Evolutionary conservation across 2,329 filamentous ascomycete species (phyloP).

Genomic region (Thelonectria blattea): DNA sequence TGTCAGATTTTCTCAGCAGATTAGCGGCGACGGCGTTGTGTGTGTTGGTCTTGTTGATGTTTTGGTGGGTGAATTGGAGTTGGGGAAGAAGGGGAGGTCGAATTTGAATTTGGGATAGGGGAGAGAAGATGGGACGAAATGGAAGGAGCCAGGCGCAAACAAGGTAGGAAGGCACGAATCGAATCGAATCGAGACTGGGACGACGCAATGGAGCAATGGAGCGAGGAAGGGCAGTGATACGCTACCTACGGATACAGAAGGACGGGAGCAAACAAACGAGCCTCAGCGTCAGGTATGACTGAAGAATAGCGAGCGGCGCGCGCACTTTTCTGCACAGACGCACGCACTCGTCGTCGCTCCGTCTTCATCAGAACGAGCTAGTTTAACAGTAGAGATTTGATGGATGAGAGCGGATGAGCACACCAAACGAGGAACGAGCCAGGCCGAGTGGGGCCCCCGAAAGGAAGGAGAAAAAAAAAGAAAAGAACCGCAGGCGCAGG

Average conservation of each 20-base stretch:
- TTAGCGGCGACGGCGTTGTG: constrained; percentile 4
- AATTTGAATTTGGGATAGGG: not conserved
- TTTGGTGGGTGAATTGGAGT: not conserved
- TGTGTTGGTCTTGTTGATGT: constrained; percentile 2
- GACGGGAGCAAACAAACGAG: not conserved
- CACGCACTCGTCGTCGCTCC: not conserved
- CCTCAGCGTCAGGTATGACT: not conserved
- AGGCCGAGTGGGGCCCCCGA: no score
- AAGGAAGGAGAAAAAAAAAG: no score
- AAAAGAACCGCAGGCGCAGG: not conserved
- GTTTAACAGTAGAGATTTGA: not conserved
- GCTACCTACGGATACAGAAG: not conserved
- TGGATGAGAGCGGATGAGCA: not conserved
- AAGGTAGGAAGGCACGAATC: not conserved
- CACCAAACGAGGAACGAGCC: not conserved
- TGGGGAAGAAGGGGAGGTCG: not conserved
- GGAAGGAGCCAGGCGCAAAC: not conserved
- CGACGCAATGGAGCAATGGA: not conserved
- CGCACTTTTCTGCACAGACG: not conserved
- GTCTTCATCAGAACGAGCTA: not conserved
- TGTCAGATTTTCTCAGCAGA: not conserved
- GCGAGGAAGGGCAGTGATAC: not conserved
- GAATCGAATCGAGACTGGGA: not conserved
- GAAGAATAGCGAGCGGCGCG: not conserved
- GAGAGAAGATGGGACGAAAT: not conserved